phyloP scores from a whole-genome alignment of 179 eudicot genomes.

The Monotropa hypopitys region DNA sequence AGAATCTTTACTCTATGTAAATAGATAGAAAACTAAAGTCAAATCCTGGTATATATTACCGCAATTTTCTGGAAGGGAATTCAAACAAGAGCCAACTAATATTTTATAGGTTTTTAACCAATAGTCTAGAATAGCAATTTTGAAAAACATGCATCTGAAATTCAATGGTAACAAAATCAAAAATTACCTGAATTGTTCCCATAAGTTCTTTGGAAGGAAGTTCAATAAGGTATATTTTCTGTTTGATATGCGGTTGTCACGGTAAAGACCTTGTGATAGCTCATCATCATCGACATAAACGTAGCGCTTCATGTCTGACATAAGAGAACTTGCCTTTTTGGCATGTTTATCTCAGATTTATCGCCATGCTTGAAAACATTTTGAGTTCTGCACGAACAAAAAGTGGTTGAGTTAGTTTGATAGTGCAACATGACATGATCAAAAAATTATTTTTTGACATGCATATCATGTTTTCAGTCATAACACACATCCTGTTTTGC shows the following conservation, averaged over 20 bases:
- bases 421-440: not conserved
- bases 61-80: not conserved
- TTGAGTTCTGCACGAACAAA: not conserved
- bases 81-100: not conserved
- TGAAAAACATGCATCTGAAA: not conserved
- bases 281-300: constrained; percentile 80
- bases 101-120: not conserved
- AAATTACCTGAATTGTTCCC: constrained; percentile 96
- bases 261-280: constrained; percentile 42
- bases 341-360: not conserved
- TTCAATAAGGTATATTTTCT: constrained; percentile 73
- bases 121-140: not conserved
- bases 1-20: not conserved
- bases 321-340: not conserved
- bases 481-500: not conserved
- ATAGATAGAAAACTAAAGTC: not conserved
- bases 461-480: not conserved
- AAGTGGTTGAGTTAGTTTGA: not conserved
- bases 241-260: constrained; percentile 83
- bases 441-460: not conserved
- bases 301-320: constrained; percentile 64
- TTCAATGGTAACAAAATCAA: not conserved
- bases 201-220: constrained; percentile 85
- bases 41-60: not conserved
- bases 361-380: not conserved